Evolutionary conservation across 164 flowering plant genomes (phyloP), one percentile per base, ranked within the genome.

Genomic region (Vitis labrusca): DNA sequence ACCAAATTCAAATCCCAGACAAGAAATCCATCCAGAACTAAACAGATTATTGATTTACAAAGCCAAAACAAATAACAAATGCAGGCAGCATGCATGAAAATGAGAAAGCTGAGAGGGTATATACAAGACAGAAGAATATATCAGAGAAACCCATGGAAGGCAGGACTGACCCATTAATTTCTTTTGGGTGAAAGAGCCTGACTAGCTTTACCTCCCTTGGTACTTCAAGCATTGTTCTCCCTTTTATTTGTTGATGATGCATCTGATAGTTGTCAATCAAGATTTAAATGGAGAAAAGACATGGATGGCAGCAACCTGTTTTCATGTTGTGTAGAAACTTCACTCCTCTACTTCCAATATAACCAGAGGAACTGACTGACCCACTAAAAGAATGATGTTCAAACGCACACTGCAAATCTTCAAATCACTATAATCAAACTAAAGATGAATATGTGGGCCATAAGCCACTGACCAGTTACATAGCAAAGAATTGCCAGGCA

Each of bases 131-230:
- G 17, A 1, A n/a, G 32, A 57, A 19, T 19, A n/a, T 27, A 17
- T 17, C 32, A 70, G 63, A 9, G 15, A 51, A 57, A 17, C 63
- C 58, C 66, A 57, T 29, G 32, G 52, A 72, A 65, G 59, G 59
- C 59, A 57, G 61, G 65, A 52, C 65, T 62, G 63, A 73, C 72
- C 67, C 30, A 23, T 58, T 73, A 29, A 29, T 44, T 30, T 30
- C 16, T 9, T 1, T 9, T 32, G 44, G 27, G 66, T n/a, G 52
- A 73, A 50, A 47, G 16, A 44, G 3, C 23, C 58, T 17, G 61
- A 53, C 52, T 65, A 9, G 54, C 17, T 65, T 27, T 49, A 53
- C 15, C 59, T 61, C 19, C 52, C 66, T 53, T 57, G 64, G 63
- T 53, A 63, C 70, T 57, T 23, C 8, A 44, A 49, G 48, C 50